These are phyloP conservation scores for Cladobotryum protrusum DNA, from an alignment of 2,329 filamentous ascomycete species.

Conservation along the genomic window DNA sequence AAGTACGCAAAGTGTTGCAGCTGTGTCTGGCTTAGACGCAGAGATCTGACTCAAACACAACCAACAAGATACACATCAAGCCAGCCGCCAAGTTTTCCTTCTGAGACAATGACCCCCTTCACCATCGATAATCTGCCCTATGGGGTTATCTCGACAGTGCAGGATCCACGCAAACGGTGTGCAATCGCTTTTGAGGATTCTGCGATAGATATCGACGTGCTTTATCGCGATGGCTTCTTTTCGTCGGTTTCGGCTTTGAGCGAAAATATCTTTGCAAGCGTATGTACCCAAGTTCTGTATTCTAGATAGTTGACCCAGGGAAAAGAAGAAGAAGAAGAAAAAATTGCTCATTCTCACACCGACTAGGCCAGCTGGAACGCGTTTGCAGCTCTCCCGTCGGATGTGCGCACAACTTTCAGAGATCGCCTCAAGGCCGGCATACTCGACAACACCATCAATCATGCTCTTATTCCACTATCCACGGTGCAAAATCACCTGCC, in stretches of 20 bases:
- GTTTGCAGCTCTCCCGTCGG: neutral
- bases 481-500: neutral
- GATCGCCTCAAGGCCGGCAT: neutral
- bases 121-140: constrained; percentile 1
- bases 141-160: neutral
- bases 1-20: neutral
- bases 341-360: neutral
- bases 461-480: neutral
- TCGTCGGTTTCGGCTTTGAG: neutral
- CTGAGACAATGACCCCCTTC: neutral
- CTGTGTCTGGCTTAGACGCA: neutral
- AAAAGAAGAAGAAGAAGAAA: too few relatives aligned
- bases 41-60: too few relatives aligned
- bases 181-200: neutral
- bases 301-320: neutral
- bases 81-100: neutral
- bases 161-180: constrained; percentile 1
- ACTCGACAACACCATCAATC: neutral
- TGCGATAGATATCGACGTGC: neutral
- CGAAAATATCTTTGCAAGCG: neutral
- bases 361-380: neutral
- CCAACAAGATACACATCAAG: too few relatives aligned
- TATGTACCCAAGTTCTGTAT: neutral
- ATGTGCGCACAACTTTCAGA: neutral
- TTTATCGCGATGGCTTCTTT: neutral